These are phyloP conservation scores for Ehretia macrophylla DNA, from an alignment of 257 asterid genomes.

Conservation along the genomic window DNA sequence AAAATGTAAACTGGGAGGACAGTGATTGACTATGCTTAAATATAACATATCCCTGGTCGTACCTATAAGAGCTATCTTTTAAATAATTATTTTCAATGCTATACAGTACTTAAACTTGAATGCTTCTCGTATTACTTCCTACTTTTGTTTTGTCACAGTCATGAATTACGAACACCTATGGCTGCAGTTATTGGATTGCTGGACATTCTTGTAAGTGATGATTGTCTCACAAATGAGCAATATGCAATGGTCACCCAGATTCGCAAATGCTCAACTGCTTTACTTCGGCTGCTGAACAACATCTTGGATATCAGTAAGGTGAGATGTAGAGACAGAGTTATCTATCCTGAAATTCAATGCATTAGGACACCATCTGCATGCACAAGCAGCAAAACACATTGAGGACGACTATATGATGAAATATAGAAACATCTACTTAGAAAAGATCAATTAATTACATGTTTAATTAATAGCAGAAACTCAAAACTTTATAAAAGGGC, in stretches of 20 bases:
- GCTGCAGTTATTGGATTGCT: constrained; percentile 96
- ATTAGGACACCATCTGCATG: no score
- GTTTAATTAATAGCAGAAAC: no score
- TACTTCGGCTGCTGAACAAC: constrained; percentile 84
- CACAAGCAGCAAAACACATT: no score
- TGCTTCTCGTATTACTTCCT: constrained; percentile 4
- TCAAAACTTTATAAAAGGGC: no score
- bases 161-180: constrained; percentile 94
- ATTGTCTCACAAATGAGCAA: constrained; percentile 75
- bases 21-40: no score
- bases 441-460: no score
- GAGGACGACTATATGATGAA: no score
- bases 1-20: no score
- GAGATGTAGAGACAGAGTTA: constrained; percentile 11
- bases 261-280: constrained; percentile 87
- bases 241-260: constrained; percentile 73
- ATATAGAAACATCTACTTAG: no score
- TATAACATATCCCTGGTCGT: no score
- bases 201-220: constrained; percentile 81
- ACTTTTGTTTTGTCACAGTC: constrained; percentile 41
- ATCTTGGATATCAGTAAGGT: constrained; percentile 97
- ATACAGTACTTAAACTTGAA: neutral
- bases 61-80: no score
- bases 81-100: no score
- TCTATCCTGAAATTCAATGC: neutral